Base-by-base conservation (phyloP, 306 rosid species). In the Spatholobus suberectus region DNA sequence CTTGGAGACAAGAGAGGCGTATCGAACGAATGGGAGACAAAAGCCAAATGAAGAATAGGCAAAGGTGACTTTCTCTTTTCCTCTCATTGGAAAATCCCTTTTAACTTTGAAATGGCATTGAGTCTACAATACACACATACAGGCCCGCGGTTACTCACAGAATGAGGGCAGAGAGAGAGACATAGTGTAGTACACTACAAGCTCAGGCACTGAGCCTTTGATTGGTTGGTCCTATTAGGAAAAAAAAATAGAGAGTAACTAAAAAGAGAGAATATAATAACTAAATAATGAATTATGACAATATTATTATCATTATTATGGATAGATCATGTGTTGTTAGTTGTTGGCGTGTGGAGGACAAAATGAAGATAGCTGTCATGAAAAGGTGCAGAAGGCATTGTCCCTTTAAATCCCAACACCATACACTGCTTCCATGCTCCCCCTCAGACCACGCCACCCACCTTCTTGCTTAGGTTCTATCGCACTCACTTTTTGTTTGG, bases 341-440 rank as follows among this genome's bases (percentile, higher is more conserved):
- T 18, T 79, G 26, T 23, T 20, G 83, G 72, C 15, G 47, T 66
- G 37, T 79, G 77, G 37, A 86, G 84, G 92, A 89, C 91, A 88
- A 86, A 88, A 94, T 62, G 87, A 84, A 66, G 89, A 72, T 74
- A 68, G 81, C 10, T 26, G 29, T 77, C 2, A 86, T 85, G 69
- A 94, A 86, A 72, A 81, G 76, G 86, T 62, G 70, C 79, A 84
- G 92, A 85, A 59, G 77, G 74, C 8, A 78, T 4, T 95, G 98
- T 93, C 91, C 87, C 97, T 95, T 85, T 61, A 15, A 77, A 84
- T 40, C 87, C 93, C 89, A 52, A 89, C 97, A 93, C 4, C 0
- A 59, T 18, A 3, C 68, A 51, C 94, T 85, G 91, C 78, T 61
- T 73, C 73, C 41, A 80, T 87, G 85, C 85, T 78, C 86, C 89